Evolutionary conservation across 805 yeast species (phyloP), one percentile per base, ranked within the genome.

Genomic region (Candida methanosorbosa): DNA sequence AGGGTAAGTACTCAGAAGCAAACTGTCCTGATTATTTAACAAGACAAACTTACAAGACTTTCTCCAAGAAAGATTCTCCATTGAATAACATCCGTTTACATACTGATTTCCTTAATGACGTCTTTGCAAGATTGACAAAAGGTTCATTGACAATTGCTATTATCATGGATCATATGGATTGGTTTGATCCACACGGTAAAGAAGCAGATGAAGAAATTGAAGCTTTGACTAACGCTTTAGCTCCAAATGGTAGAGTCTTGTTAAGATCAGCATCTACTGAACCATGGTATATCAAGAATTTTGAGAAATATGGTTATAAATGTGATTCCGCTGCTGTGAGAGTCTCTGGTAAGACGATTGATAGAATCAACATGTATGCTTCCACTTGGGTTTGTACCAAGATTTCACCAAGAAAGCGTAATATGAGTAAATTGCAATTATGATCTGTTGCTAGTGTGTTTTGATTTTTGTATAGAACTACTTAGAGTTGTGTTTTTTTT

Each of bases 111-210:
- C 64, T 83, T 48, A 78, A 74, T 49, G 87, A 82, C 48, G 92
- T 84, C 3, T 73, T 81, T 41, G 76, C 72, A 28, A 68, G 92
- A 42, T 62, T 83, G 35, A 63, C 76, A 18, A 63, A 68, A 32
- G 68, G 72, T 37, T 72, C 86, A 9, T 66, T 83, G 29, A 77
- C 88, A 4, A 77, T 79, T 45, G 90, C 90, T 22, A 72, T 83
- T 28, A 80, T 83, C 35, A 83, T 83, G 94, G 94, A 83, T 56
- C 94, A 83, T 56, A 81, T 84, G 92, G 94, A 84, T 58, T 83
- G 94, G 94, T 83, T 83, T 51, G 78, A 78, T 45, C 78, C 83
- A 25, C 52, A 64, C 13, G 81, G 79, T 8, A 48, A 49, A 3
- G 87, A 80, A 16, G 88, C 85, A 11, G 59, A 67, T 31, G 65